phyloP scores from a whole-genome alignment of 208 protist genomes.

The Leishmania braziliensis region DNA sequence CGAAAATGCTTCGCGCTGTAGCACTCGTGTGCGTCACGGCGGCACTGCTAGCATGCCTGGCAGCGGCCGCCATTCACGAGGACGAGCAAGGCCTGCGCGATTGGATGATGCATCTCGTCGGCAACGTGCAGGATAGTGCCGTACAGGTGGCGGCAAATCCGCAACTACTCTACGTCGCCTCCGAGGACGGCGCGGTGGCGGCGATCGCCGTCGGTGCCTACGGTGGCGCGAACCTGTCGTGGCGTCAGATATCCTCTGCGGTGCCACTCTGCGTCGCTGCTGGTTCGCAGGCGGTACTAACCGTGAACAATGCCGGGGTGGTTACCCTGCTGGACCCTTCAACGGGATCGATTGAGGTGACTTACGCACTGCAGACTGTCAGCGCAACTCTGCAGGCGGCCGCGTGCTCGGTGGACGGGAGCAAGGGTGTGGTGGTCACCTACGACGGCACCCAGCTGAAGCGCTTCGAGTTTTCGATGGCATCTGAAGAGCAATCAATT shows the following conservation, averaged over 20 bases:
- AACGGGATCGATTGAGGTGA: constrained; percentile 60
- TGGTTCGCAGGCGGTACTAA: constrained; percentile 32
- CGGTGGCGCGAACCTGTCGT: constrained; percentile 51
- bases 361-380: constrained; percentile 35
- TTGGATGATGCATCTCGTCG: constrained; percentile 77
- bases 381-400: constrained; percentile 18
- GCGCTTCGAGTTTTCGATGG: constrained; percentile 44
- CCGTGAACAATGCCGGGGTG: constrained; percentile 47
- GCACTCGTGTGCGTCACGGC: neutral
- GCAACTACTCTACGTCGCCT: constrained; percentile 54
- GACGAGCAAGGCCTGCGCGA: constrained; percentile 88
- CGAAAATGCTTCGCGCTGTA: neutral
- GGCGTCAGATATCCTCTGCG: constrained; percentile 56
- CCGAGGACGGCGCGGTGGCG: constrained; percentile 72
- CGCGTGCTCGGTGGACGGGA: constrained; percentile 43
- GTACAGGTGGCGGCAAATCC: constrained; percentile 36
- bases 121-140: constrained; percentile 69
- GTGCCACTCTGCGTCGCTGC: constrained; percentile 61
- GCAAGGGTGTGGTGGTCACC: constrained; percentile 33
- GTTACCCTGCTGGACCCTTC: constrained; percentile 51
- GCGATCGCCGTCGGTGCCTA: constrained; percentile 38
- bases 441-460: constrained; percentile 30
- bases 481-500: constrained; percentile 42
- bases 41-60: constrained; percentile 7
- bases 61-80: constrained; percentile 71